A percentile compares a stretch with the other conserved stretches of the same genome.
Conservation (phyloP, 805 yeast genomes). For the Phaffomyces antillensis region DNA sequence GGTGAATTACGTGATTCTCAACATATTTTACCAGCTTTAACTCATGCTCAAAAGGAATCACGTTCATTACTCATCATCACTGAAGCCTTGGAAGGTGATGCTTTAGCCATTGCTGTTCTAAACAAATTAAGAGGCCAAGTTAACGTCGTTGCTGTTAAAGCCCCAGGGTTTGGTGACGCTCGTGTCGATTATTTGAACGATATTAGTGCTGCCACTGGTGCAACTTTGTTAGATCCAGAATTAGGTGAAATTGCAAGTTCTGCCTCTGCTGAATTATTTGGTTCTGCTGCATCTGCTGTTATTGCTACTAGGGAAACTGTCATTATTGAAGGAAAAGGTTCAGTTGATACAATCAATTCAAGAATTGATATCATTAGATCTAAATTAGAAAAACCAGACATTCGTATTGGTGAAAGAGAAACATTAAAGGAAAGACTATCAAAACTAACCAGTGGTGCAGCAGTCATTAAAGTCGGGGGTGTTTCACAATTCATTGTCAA, state of each 20-base stretch:
- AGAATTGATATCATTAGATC: constrained; percentile 94
- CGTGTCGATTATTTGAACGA: constrained; percentile 95
- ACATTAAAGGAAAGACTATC: constrained; percentile 96
- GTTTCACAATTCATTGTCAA: constrained; percentile 96
- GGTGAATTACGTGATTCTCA: constrained; percentile 18
- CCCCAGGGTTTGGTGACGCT: constrained; percentile 99
- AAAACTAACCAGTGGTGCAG: constrained; percentile 96
- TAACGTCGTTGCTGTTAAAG: constrained; percentile 94
- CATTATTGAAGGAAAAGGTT: constrained; percentile 86
- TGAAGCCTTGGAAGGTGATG: constrained; percentile 97
- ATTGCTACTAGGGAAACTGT: constrained; percentile 95
- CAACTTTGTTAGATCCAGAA: constrained; percentile 82
- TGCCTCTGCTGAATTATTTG: constrained; percentile 83
- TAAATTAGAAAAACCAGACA: constrained; percentile 63
- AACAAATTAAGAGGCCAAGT: constrained; percentile 98
- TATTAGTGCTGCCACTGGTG: constrained; percentile 90
- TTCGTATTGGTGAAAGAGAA: constrained; percentile 86
- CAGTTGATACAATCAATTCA: constrained; percentile 68
- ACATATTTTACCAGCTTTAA: constrained; percentile 82
- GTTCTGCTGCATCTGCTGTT: constrained; percentile 86
- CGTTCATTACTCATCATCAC: constrained; percentile 91
- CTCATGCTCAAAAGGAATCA: constrained; percentile 85
- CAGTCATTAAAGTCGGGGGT: constrained; percentile 96
- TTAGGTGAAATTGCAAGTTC: constrained; percentile 92
- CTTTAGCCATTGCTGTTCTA: constrained; percentile 93